phyloP scores from a whole-genome alignment of 2,329 filamentous ascomycete genomes.

The Botrytis deweyae region DNA sequence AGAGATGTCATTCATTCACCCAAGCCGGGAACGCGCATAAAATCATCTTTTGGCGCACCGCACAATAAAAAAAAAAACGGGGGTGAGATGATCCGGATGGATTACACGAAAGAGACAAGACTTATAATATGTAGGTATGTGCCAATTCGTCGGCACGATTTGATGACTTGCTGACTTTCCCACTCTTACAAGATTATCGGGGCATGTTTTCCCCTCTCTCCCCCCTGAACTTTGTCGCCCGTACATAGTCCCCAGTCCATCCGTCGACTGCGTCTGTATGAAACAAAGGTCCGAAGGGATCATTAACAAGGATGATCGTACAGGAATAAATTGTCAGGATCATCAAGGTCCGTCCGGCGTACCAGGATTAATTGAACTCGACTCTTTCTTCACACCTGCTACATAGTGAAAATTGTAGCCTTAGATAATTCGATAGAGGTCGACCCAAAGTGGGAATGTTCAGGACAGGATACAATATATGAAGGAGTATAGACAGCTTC shows the following conservation, averaged over 20 bases:
- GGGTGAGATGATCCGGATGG: slow-evolving; percentile 26
- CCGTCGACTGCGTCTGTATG: slow-evolving; percentile 32
- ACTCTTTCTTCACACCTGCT: not conserved
- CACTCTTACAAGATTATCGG: slow-evolving; percentile 20
- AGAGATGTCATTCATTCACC: not conserved
- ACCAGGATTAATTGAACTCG: slow-evolving; percentile 11
- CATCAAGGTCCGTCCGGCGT: slow-evolving; percentile 3
- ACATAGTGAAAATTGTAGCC: not conserved
- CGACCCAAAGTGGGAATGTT: not conserved
- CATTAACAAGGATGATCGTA: slow-evolving; percentile 28
- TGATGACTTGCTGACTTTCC: slow-evolving; percentile 26
- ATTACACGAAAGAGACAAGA: slow-evolving; percentile 25
- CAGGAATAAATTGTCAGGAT: slow-evolving; percentile 25
- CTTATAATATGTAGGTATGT: slow-evolving; percentile 15
- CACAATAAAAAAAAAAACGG: slow-evolving; percentile 1
- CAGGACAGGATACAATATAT: not conserved
- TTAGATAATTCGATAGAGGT: not conserved
- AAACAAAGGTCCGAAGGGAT: slow-evolving; percentile 37
- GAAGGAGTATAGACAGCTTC: not conserved
- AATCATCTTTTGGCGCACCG: slow-evolving; percentile 8
- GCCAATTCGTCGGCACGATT: slow-evolving; percentile 14
- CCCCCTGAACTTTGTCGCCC: slow-evolving; percentile 11
- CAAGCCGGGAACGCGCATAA: slow-evolving; percentile 10
- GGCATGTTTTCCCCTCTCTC: slow-evolving; percentile 17
- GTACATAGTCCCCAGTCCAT: not conserved